Conservation (phyloP, 2,329 filamentous ascomycete species). For the Huntiella abstrusa region DNA sequence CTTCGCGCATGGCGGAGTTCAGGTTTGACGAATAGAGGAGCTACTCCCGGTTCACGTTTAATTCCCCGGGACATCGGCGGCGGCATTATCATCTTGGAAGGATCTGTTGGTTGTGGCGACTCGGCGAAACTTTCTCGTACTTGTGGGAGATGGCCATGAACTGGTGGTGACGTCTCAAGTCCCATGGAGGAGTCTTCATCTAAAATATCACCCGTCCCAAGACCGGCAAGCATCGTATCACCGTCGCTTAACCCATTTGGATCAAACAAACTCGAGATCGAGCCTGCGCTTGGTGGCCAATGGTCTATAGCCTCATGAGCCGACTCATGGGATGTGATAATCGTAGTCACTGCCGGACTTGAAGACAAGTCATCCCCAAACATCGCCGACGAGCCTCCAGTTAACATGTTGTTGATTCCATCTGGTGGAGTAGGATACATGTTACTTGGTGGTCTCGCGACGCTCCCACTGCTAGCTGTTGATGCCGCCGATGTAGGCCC, state of each 20-base stretch:
- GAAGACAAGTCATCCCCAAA: slow-evolving; percentile 36
- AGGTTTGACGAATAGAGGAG: slow-evolving; percentile 34
- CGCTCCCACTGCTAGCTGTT: slow-evolving; percentile 24
- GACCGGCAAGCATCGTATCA: neutral
- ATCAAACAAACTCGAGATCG: slow-evolving; percentile 1
- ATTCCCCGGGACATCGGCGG: slow-evolving; percentile 7
- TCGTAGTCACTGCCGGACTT: slow-evolving; percentile 23
- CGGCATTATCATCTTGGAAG: slow-evolving; percentile 4
- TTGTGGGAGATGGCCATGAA: slow-evolving; percentile 11
- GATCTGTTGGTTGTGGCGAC: neutral
- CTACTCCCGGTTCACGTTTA: neutral
- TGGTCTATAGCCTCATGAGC: slow-evolving; percentile 11
- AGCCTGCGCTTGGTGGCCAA: slow-evolving; percentile 26
- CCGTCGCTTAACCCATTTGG: neutral
- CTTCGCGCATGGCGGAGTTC: slow-evolving; percentile 40
- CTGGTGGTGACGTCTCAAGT: neutral
- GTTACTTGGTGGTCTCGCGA: slow-evolving; percentile 30
- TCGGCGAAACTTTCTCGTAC: slow-evolving; percentile 8
- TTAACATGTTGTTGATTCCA: slow-evolving; percentile 23
- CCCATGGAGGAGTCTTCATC: neutral
- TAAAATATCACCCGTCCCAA: slow-evolving; percentile 37
- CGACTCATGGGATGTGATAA: neutral
- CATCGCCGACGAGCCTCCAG: slow-evolving; percentile 13
- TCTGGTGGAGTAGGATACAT: slow-evolving; percentile 60
- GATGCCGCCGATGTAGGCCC: slow-evolving; percentile 29